phyloP scores from a whole-genome alignment of 345 rosid genomes.

The Camelina laxa region DNA sequence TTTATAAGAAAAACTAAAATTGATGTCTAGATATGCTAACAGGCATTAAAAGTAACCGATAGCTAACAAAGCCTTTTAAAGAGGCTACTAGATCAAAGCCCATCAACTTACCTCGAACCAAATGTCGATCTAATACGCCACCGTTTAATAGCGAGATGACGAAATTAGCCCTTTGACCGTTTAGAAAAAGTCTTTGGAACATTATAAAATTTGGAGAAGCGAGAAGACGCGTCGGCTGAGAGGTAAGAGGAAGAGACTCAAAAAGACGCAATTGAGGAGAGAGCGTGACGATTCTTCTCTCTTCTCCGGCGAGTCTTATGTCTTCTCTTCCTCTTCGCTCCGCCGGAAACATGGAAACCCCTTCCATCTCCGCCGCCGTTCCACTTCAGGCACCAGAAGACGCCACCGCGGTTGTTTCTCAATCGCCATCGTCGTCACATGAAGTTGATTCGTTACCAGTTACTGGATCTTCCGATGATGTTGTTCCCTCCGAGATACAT shows the following conservation, averaged over 20 bases:
- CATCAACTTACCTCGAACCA: background rate
- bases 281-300: conserved; percentile 21
- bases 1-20: too few species aligned
- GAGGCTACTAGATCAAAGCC: conserved; percentile 9
- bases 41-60: too few species aligned
- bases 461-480: conserved; percentile 49
- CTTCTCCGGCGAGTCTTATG: conserved; percentile 34
- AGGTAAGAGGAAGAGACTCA: conserved; percentile 42
- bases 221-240: conserved; percentile 40
- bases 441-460: conserved; percentile 43
- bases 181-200: conserved; percentile 7
- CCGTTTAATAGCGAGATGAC: background rate
- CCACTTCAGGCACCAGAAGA: conserved; percentile 12
- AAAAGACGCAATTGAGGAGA: background rate
- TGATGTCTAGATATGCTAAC: background rate
- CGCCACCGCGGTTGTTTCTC: conserved; percentile 1
- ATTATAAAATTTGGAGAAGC: conserved; percentile 16
- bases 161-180: conserved; percentile 35
- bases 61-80: background rate
- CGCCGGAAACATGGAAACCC: conserved; percentile 42
- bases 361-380: conserved; percentile 40
- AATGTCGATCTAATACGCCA: background rate
- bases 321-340: conserved; percentile 46
- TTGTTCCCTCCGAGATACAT: conserved; percentile 30
- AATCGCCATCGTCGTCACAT: conserved; percentile 35